These are phyloP conservation scores for Biancaea sappan DNA, from an alignment of 306 rosid species.

Conservation along the genomic window DNA sequence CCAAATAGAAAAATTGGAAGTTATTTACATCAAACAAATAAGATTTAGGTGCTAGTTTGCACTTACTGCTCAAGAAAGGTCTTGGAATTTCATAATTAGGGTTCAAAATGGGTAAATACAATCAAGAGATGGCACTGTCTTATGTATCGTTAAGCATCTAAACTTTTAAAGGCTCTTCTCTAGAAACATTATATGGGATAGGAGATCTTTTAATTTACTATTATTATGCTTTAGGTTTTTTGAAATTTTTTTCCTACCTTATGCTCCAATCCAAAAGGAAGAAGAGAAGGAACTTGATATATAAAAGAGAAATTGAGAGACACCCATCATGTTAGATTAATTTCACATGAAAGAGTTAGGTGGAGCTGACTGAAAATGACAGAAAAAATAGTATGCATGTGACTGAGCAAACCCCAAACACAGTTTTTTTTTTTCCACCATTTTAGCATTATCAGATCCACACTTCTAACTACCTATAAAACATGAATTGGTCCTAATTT, in stretches of 20 bases:
- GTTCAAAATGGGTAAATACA: no score
- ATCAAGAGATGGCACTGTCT: no score
- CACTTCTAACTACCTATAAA: background rate
- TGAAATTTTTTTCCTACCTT: background rate
- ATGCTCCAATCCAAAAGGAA: background rate
- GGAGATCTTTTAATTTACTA: background rate
- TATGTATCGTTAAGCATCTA: no score
- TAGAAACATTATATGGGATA: no score
- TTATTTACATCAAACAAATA: no score
- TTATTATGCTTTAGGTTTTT: background rate
- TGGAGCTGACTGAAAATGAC: background rate
- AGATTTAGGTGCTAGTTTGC: no score
- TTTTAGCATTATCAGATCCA: conserved; percentile 7
- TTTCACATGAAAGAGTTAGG: background rate
- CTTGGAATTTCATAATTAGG: no score
- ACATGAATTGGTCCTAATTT: background rate
- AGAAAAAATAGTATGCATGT: background rate
- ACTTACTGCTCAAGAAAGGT: no score
- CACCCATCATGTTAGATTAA: background rate
- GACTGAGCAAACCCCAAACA: background rate
- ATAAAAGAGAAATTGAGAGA: background rate
- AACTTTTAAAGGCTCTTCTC: no score
- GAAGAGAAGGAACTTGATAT: background rate
- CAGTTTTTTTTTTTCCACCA: background rate
- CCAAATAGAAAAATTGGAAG: no score